A percentile compares a stretch with the other conserved stretches of the same genome.
Conservation (phyloP, 2,329 filamentous ascomycete species). For the Helminthosporium solani region DNA sequence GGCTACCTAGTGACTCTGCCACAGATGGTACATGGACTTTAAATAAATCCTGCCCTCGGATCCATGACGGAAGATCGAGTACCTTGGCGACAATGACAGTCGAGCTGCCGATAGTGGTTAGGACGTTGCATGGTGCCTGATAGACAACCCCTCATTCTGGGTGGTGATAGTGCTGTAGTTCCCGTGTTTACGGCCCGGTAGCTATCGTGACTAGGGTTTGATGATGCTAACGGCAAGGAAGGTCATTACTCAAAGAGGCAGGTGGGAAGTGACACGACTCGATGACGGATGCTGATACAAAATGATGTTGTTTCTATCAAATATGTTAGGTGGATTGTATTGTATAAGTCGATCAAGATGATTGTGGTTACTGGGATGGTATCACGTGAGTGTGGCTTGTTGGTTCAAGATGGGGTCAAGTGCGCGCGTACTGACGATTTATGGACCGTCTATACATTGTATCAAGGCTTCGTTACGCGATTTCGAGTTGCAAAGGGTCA, state of each 20-base stretch:
- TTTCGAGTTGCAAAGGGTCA: no score
- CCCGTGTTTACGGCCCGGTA: conserved; percentile 26
- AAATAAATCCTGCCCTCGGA: not conserved
- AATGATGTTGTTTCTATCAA: no score
- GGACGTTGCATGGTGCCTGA: conserved; percentile 10
- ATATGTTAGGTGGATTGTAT: no score
- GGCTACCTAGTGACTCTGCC: not conserved
- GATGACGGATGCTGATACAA: not conserved
- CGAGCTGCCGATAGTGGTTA: conserved; percentile 34
- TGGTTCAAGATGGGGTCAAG: no score
- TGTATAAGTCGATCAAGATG: no score
- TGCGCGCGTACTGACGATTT: no score
- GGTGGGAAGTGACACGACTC: conserved; percentile 15
- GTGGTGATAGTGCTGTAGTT: conserved; percentile 9
- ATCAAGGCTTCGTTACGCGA: no score
- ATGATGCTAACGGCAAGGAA: conserved; percentile 20
- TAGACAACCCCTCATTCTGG: conserved; percentile 12
- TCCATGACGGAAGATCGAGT: conserved; percentile 5
- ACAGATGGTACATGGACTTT: not conserved
- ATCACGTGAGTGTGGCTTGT: no score
- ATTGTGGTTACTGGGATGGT: no score
- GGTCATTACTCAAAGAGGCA: conserved; percentile 29
- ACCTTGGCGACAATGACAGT: not conserved
- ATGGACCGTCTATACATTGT: no score
- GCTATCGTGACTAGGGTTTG: conserved; percentile 14